Conservation (phyloP, 257 asterid genomes). For the Capsicum pubescens region DNA sequence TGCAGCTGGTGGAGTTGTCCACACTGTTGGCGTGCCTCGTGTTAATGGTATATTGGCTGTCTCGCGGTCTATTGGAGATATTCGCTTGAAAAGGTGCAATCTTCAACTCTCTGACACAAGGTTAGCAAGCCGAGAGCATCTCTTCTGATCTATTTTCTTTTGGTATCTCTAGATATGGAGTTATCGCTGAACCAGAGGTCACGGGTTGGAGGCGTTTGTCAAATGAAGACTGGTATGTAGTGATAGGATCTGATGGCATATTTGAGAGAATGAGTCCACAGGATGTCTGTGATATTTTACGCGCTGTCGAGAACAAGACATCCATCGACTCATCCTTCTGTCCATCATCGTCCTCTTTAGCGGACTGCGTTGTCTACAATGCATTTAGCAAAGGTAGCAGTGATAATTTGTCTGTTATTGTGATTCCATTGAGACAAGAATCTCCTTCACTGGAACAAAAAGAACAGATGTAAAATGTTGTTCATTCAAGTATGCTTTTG, state of each 20-base stretch:
- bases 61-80: constrained; percentile 78
- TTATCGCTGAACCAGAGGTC: constrained; percentile 71
- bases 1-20: constrained; percentile 51
- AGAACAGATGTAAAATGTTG: background rate
- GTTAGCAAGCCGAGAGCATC: background rate
- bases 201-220: constrained; percentile 55
- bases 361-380: constrained; percentile 47
- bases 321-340: constrained; percentile 32
- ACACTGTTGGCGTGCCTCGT: constrained; percentile 55
- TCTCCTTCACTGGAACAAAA: background rate
- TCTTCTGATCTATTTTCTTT: background rate
- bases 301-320: constrained; percentile 19
- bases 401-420: constrained; percentile 72
- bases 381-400: constrained; percentile 66
- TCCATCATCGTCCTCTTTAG: constrained; percentile 45
- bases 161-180: constrained; percentile 55
- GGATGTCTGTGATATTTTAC: constrained; percentile 56
- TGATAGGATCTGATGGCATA: constrained; percentile 76
- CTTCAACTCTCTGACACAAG: background rate
- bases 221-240: constrained; percentile 49
- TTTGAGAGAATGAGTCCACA: constrained; percentile 64
- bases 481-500: background rate
- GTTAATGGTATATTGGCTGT: constrained; percentile 78
- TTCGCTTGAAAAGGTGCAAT: constrained; percentile 54
- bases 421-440: constrained; percentile 37